Evolutionary conservation across 2,329 filamentous ascomycete genomes (phyloP).

Genomic region (Xylariaceae sp.): DNA sequence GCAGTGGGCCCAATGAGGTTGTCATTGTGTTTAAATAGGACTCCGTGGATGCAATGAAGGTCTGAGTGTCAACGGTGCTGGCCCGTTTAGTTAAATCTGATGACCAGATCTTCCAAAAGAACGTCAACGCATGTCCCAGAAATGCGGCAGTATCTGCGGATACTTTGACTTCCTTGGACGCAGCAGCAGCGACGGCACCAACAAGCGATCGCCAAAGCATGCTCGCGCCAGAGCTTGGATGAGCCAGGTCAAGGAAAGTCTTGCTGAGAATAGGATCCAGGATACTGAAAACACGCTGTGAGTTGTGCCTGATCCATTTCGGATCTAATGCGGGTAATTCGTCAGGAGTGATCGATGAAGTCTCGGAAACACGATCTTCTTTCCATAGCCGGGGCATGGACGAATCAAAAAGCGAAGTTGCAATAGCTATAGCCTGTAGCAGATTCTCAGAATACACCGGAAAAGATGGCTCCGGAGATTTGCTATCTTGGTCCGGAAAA

Average conservation of each 20-base stretch:
- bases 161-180: constrained; percentile 83
- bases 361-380: constrained; percentile 64
- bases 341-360: constrained; percentile 54
- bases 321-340: constrained; percentile 81
- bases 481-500: constrained; percentile 23
- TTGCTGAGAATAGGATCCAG: constrained; percentile 57
- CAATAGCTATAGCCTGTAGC: constrained; percentile 60
- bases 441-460: constrained; percentile 42
- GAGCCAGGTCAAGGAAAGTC: constrained; percentile 58
- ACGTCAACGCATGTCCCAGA: constrained; percentile 64
- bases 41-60: constrained; percentile 50
- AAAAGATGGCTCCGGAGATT: constrained; percentile 28
- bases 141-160: constrained; percentile 79
- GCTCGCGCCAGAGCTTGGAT: constrained; percentile 48
- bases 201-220: constrained; percentile 61
- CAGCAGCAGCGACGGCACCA: constrained; percentile 60
- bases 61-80: constrained; percentile 33
- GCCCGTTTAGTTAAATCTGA: constrained; percentile 48
- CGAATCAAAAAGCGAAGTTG: constrained; percentile 67
- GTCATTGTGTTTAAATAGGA: constrained; percentile 46
- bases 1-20: constrained; percentile 50
- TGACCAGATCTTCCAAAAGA: constrained; percentile 68
- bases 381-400: constrained; percentile 63
- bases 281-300: constrained; percentile 59
- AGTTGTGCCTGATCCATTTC: constrained; percentile 79